Conservation (phyloP, 164 flowering plant genomes). For the Vitis amurensis region DNA sequence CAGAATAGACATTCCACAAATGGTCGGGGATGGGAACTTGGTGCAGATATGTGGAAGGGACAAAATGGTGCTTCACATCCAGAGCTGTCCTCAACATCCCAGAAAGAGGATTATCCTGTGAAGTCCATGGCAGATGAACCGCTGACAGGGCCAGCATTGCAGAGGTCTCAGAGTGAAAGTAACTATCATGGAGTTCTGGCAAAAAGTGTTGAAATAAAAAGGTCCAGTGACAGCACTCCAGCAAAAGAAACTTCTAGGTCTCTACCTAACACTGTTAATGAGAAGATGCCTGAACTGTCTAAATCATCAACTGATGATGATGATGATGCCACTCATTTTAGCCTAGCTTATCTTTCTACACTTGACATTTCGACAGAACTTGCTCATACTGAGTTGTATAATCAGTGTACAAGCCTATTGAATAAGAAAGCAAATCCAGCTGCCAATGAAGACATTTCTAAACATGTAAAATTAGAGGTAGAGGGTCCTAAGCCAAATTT, state of each 20-base stretch:
- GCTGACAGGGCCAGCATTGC: constrained; percentile 31
- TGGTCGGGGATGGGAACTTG: constrained; percentile 60
- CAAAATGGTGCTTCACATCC: constrained; percentile 44
- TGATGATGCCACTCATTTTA: constrained; percentile 27
- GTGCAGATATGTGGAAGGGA: constrained; percentile 65
- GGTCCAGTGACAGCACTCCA: constrained; percentile 17
- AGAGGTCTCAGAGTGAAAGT: constrained; percentile 33
- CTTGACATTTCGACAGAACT: constrained; percentile 80
- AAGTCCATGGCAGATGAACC: constrained; percentile 36
- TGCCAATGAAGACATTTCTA: constrained; percentile 27
- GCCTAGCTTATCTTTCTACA: constrained; percentile 60
- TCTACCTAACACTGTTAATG: constrained; percentile 17
- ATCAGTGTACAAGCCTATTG: constrained; percentile 43
- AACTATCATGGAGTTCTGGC: constrained; percentile 26
- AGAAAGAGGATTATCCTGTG: constrained; percentile 42
- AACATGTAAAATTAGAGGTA: constrained; percentile 43
- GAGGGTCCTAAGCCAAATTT: background rate
- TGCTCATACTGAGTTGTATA: constrained; percentile 53
- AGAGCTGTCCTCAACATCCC: constrained; percentile 42
- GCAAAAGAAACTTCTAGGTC: constrained; percentile 23
- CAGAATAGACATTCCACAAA: constrained; percentile 49
- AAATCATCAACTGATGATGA: constrained; percentile 30
- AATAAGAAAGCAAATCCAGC: constrained; percentile 20
- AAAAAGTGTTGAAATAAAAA: constrained; percentile 35
- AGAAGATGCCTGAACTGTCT: constrained; percentile 30